These are phyloP conservation scores for Schizothecium vesticola DNA, from an alignment of 495 filamentous ascomycete genomes.

Conservation along the genomic window DNA sequence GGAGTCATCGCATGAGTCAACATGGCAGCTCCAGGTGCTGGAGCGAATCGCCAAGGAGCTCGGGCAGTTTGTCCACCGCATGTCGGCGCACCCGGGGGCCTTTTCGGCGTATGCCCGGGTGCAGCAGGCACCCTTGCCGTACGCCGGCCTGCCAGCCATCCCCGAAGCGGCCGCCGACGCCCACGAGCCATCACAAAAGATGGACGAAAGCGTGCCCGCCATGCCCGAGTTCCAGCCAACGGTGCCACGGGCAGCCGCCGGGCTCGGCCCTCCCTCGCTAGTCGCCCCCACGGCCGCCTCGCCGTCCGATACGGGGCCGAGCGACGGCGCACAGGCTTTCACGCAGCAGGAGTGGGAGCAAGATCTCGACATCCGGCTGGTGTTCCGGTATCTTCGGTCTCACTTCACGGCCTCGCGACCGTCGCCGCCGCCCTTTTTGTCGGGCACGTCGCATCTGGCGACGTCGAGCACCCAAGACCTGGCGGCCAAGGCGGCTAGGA, in stretches of 20 bases:
- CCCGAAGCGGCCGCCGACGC: constrained; percentile 40
- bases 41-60: constrained; percentile 83
- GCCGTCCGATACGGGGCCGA: constrained; percentile 10
- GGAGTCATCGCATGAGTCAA: constrained; percentile 38
- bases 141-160: constrained; percentile 51
- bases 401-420: constrained; percentile 53
- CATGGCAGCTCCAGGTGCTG: constrained; percentile 73
- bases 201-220: constrained; percentile 19
- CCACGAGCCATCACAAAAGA: constrained; percentile 15
- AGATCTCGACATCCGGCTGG: constrained; percentile 75
- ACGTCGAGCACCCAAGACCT: constrained; percentile 55
- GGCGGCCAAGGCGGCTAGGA: constrained; percentile 72
- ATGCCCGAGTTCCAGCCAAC: constrained; percentile 49
- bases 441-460: constrained; percentile 38
- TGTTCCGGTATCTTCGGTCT: constrained; percentile 78
- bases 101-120: constrained; percentile 68
- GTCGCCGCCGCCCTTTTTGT: constrained; percentile 34
- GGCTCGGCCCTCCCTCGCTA: constrained; percentile 17
- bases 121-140: constrained; percentile 47
- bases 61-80: constrained; percentile 72
- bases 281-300: constrained; percentile 12
- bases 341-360: constrained; percentile 81
- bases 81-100: constrained; percentile 67
- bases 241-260: constrained; percentile 30
- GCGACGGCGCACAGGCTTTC: constrained; percentile 25